Evolutionary conservation across 106 monocot genomes (phyloP).

Genomic region (Acorus gramineus): DNA sequence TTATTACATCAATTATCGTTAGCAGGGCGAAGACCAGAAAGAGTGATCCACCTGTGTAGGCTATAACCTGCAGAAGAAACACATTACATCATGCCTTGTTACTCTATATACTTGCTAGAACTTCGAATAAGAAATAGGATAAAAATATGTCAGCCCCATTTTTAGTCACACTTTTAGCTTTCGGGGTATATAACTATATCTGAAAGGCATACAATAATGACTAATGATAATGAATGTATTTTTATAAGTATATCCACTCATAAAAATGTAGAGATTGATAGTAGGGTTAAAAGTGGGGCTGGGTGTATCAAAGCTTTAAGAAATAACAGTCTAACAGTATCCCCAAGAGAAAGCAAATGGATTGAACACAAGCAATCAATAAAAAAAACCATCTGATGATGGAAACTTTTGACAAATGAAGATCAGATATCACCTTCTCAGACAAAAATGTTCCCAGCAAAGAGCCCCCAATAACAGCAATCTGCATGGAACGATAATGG

Average conservation of each 20-base stretch:
- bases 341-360: too few species aligned
- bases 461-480: constrained; percentile 92
- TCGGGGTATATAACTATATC: too few species aligned
- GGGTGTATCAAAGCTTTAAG: too few species aligned
- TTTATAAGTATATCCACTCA: too few species aligned
- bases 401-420: background rate
- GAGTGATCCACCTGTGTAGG: constrained; percentile 77
- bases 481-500: constrained; percentile 25
- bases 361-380: background rate
- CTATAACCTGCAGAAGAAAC: constrained; percentile 43
- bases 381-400: background rate
- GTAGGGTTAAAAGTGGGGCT: too few species aligned
- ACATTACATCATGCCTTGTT: too few species aligned
- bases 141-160: too few species aligned
- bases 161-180: too few species aligned
- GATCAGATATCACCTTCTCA: constrained; percentile 54
- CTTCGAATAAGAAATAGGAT: background rate
- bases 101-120: background rate
- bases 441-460: constrained; percentile 77
- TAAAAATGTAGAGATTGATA: too few species aligned
- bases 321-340: too few species aligned
- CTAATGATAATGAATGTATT: too few species aligned
- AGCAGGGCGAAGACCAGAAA: constrained; percentile 74
- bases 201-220: too few species aligned
- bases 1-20: constrained; percentile 57